A percentile compares a stretch with the other conserved stretches of the same genome.
These are phyloP conservation scores for Ogataea dorogensis DNA, from an alignment of 805 yeast species.

Conservation along the genomic window DNA sequence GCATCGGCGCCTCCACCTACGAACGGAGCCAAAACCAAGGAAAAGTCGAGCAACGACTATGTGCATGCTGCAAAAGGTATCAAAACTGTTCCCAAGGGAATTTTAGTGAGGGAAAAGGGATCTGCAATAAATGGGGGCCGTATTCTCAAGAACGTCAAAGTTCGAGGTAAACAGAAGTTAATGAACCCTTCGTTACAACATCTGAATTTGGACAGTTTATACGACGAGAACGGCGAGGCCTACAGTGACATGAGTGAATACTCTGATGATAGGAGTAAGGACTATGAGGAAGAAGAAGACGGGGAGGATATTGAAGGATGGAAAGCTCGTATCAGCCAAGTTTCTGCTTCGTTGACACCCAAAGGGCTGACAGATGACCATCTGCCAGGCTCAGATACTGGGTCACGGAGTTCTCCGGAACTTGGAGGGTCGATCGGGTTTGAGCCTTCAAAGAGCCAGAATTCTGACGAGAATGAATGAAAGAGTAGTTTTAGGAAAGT, in stretches of 20 bases:
- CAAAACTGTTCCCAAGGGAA: conserved; percentile 16
- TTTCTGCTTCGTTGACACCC: conserved; percentile 5
- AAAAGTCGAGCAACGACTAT: neutral
- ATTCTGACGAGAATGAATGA: conserved; percentile 13
- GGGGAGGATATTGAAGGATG: conserved; percentile 6
- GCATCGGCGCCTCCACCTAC: conserved; percentile 14
- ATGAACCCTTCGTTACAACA: conserved; percentile 29
- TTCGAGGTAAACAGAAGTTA: conserved; percentile 22
- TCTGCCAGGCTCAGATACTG: conserved; percentile 14
- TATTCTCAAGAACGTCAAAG: conserved; percentile 19
- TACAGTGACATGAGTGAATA: conserved; percentile 19
- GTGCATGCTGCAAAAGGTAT: conserved; percentile 6
- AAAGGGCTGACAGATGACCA: conserved; percentile 6
- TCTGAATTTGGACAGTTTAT: conserved; percentile 23
- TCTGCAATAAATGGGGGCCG: conserved; percentile 15
- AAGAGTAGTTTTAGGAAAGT: neutral
- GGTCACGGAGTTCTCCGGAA: conserved; percentile 17
- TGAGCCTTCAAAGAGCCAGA: conserved; percentile 12
- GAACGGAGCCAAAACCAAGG: conserved; percentile 1
- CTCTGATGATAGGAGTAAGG: conserved; percentile 40
- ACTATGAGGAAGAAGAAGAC: conserved; percentile 31
- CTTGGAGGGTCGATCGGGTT: conserved; percentile 4
- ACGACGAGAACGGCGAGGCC: conserved; percentile 21
- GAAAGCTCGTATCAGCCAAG: conserved; percentile 7
- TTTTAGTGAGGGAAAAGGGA: conserved; percentile 16